phyloP scores from a whole-genome alignment of 441 rosid genomes.

The Populus hybrid region DNA sequence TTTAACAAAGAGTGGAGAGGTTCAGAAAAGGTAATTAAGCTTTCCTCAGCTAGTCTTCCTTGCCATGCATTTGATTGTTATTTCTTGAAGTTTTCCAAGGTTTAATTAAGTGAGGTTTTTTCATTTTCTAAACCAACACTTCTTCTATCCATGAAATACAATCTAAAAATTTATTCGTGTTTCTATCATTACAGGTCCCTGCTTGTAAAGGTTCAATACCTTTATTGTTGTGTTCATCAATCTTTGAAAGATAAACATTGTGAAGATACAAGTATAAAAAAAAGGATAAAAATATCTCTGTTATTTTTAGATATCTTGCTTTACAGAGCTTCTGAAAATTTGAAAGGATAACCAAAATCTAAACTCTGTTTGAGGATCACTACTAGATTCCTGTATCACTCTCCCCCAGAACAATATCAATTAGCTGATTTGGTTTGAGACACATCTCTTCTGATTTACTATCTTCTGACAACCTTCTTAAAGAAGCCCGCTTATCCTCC shows the following conservation, averaged over 20 bases:
- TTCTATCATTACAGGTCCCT: neutral
- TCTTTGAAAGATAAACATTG: neutral
- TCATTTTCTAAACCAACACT: neutral
- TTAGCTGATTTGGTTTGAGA: neutral
- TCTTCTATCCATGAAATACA: neutral
- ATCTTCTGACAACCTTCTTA: neutral
- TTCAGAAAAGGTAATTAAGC: constrained; percentile 47
- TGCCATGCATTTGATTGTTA: neutral
- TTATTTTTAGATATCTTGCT: neutral
- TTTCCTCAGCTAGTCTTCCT: neutral
- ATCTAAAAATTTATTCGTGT: neutral
- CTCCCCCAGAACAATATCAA: neutral
- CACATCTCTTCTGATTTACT: neutral
- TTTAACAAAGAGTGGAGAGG: constrained; percentile 36
- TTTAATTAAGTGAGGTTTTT: neutral
- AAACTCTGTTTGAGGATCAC: neutral
- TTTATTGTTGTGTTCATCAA: neutral
- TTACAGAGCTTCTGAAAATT: neutral
- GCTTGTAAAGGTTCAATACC: neutral
- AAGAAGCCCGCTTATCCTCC: neutral
- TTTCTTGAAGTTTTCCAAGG: neutral
- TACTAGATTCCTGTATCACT: neutral
- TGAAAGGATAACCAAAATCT: neutral
- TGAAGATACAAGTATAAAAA: neutral
- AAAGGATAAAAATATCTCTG: neutral